phyloP scores from a whole-genome alignment of 495 filamentous ascomycete species.

The Jackrogersella minutella region DNA sequence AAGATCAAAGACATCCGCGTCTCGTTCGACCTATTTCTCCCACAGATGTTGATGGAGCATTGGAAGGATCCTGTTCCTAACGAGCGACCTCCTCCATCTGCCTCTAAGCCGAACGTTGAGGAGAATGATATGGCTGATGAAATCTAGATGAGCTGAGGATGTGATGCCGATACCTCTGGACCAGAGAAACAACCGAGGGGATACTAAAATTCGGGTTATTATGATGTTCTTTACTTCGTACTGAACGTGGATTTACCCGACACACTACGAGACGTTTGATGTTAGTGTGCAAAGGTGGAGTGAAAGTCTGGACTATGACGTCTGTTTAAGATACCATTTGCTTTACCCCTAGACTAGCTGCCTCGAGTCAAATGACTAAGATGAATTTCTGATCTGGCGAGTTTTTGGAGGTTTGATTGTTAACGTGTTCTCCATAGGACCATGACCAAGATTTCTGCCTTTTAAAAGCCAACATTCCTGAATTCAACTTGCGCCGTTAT shows the following conservation, averaged over 20 bases:
- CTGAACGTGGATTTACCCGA: neutral
- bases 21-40: constrained; percentile 68
- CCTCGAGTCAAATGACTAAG: constrained; percentile 29
- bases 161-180: neutral
- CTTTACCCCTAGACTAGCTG: constrained; percentile 33
- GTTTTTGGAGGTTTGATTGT: neutral
- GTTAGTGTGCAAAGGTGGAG: neutral
- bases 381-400: constrained; percentile 11
- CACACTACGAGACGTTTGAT: neutral
- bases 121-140: constrained; percentile 30
- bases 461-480: neutral
- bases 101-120: constrained; percentile 37
- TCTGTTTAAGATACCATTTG: constrained; percentile 18
- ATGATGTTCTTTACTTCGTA: neutral
- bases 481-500: neutral
- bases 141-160: constrained; percentile 5
- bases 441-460: neutral
- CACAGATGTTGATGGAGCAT: constrained; percentile 74
- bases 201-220: neutral
- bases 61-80: constrained; percentile 66
- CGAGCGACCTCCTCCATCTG: constrained; percentile 47
- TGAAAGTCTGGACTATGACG: neutral
- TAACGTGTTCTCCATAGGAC: neutral
- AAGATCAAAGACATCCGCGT: constrained; percentile 66
- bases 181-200: neutral